Evolutionary conservation across 169 alveolate genomes (phyloP).

Genomic region (Plasmodium coatneyi): DNA sequence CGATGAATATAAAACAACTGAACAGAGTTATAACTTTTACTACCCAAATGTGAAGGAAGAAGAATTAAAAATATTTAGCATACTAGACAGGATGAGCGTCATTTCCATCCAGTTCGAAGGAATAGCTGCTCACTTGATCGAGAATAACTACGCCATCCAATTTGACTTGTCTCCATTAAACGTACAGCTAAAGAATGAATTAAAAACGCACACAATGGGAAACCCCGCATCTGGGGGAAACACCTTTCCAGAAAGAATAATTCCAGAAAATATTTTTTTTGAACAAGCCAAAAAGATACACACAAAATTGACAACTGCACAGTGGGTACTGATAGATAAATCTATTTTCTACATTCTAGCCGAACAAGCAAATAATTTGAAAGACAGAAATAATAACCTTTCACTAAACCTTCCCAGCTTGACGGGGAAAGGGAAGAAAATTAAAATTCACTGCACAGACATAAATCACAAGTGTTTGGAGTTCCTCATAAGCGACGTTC

Average conservation of each 20-base stretch:
- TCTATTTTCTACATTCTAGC: slow-evolving; percentile 70
- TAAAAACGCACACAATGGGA: not conserved
- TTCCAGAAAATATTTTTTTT: slow-evolving; percentile 42
- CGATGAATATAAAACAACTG: not conserved
- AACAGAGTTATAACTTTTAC: not conserved
- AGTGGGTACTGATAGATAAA: slow-evolving; percentile 72
- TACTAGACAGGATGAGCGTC: slow-evolving; percentile 24
- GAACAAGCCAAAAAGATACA: slow-evolving; percentile 71
- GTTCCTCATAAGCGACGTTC: slow-evolving; percentile 34
- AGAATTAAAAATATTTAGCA: slow-evolving; percentile 29
- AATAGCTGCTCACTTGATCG: slow-evolving; percentile 60
- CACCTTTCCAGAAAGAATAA: slow-evolving; percentile 22
- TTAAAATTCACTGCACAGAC: slow-evolving; percentile 72
- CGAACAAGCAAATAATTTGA: slow-evolving; percentile 69
- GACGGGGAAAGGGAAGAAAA: not conserved
- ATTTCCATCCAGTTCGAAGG: slow-evolving; percentile 57
- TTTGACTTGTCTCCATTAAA: slow-evolving; percentile 52
- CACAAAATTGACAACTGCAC: slow-evolving; percentile 44
- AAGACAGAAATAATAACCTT: slow-evolving; percentile 64
- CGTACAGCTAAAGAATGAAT: slow-evolving; percentile 1
- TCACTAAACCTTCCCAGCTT: not conserved
- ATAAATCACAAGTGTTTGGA: slow-evolving; percentile 55
- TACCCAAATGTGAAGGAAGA: slow-evolving; percentile 34
- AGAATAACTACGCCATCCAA: slow-evolving; percentile 24
- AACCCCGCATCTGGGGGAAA: not conserved